These are phyloP conservation scores for Colletotrichum cordylinicola DNA, from an alignment of 2,329 filamentous ascomycete species.

Conservation along the genomic window DNA sequence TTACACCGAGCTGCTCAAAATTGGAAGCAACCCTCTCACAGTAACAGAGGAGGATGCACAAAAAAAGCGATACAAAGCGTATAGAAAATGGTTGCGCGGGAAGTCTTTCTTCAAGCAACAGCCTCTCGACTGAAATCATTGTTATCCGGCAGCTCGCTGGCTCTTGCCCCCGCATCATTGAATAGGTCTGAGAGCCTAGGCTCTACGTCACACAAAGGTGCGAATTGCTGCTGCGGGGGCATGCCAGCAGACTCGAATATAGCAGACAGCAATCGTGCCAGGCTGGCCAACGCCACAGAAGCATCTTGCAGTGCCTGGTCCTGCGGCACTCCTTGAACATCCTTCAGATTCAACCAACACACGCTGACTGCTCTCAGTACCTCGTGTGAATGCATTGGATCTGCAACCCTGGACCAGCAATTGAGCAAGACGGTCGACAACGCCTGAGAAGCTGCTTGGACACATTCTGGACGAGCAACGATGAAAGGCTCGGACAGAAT, in stretches of 20 bases:
- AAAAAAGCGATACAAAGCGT: constrained; percentile 97
- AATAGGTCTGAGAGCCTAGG: constrained; percentile 28
- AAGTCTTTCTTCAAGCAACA: constrained; percentile 97
- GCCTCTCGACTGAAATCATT: constrained; percentile 57
- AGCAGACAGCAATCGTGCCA: constrained; percentile 39
- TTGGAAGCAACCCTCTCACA: constrained; percentile 83
- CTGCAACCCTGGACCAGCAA: constrained; percentile 71
- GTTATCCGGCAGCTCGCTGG: not conserved
- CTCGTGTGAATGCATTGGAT: constrained; percentile 62
- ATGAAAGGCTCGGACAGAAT: constrained; percentile 75
- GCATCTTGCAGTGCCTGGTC: constrained; percentile 28
- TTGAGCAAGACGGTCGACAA: constrained; percentile 64
- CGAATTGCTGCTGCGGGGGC: constrained; percentile 33
- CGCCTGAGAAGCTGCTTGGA: constrained; percentile 58
- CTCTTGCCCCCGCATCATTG: not conserved
- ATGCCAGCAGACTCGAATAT: constrained; percentile 5
- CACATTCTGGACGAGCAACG: constrained; percentile 55
- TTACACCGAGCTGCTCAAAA: constrained; percentile 78
- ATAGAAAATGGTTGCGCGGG: constrained; percentile 90
- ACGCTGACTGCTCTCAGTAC: constrained; percentile 66
- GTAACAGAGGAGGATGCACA: constrained; percentile 84
- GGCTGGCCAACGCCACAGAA: constrained; percentile 34
- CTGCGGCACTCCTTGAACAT: constrained; percentile 29
- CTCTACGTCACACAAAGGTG: constrained; percentile 36
- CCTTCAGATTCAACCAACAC: constrained; percentile 66